phyloP scores from a whole-genome alignment of 495 filamentous ascomycete genomes.

The Amphirosellinia nigrospora region DNA sequence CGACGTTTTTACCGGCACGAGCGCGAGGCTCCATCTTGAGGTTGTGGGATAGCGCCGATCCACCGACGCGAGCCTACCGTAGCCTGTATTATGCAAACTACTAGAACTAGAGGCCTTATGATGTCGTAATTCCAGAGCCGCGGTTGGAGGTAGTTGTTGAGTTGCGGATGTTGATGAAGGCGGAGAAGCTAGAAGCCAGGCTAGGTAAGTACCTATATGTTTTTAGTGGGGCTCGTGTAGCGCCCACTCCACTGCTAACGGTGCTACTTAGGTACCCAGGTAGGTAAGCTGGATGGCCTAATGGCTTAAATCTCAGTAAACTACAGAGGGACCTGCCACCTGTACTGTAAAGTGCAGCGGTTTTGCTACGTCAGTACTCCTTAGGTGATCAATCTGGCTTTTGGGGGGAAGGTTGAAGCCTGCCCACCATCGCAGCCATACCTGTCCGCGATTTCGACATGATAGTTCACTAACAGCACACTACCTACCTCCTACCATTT shows the following conservation, averaged over 20 bases:
- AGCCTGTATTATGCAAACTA: background rate
- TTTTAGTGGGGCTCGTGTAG: background rate
- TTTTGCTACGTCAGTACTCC: constrained; percentile 1
- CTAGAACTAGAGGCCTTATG: background rate
- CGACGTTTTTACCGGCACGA: constrained; percentile 80
- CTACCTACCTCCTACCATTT: background rate
- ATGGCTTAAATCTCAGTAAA: constrained; percentile 7
- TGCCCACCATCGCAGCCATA: constrained; percentile 4
- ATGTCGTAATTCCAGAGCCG: background rate
- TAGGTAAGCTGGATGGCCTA: background rate
- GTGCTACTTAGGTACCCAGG: background rate
- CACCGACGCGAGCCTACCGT: background rate
- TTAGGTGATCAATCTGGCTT: constrained; percentile 16
- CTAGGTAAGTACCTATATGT: background rate
- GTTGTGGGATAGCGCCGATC: background rate
- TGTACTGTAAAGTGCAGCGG: no score
- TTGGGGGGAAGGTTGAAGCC: constrained; percentile 10
- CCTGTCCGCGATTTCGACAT: constrained; percentile 10
- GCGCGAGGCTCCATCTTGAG: constrained; percentile 72
- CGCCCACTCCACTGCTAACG: background rate
- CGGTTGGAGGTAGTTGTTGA: background rate
- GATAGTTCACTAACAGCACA: background rate
- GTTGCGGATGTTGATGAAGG: background rate
- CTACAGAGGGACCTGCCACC: background rate
- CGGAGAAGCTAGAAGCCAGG: no score